These are phyloP conservation scores for Debaryomyces robertsiae DNA, from an alignment of 1,139 yeast species.

Conservation along the genomic window DNA sequence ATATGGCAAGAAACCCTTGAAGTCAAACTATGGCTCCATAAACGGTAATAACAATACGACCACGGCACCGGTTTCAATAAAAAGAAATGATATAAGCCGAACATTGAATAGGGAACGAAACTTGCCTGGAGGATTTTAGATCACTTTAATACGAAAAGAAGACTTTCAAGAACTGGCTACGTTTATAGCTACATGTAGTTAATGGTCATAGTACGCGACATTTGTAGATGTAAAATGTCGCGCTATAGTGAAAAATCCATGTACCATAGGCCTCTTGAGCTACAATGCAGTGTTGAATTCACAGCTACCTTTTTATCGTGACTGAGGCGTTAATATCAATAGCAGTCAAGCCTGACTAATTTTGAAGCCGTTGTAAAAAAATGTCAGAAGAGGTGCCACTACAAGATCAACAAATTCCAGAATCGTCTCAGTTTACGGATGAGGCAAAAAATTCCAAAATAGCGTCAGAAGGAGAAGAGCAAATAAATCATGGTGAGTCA, in stretches of 20 bases:
- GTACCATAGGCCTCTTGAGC: too few species aligned
- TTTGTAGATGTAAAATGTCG: constrained; percentile 5
- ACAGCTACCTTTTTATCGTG: too few species aligned
- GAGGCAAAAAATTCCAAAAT: background rate
- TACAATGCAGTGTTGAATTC: too few species aligned
- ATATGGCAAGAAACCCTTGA: constrained; percentile 21
- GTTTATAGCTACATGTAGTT: background rate
- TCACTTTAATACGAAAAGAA: too few species aligned
- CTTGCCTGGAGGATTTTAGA: constrained; percentile 27
- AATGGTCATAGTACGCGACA: background rate
- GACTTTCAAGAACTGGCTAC: too few species aligned
- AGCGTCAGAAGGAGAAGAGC: background rate
- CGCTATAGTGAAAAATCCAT: background rate
- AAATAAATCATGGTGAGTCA: constrained; percentile 13
- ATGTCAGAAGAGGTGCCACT: constrained; percentile 27
- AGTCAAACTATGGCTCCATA: constrained; percentile 24
- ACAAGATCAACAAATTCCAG: constrained; percentile 17
- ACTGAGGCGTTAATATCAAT: too few species aligned
- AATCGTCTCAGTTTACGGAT: background rate
- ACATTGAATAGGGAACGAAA: constrained; percentile 38
- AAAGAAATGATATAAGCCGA: constrained; percentile 23
- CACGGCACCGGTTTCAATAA: constrained; percentile 25
- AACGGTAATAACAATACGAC: constrained; percentile 7
- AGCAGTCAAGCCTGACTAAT: background rate
- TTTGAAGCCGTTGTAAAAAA: background rate